Evolutionary conservation across 2,329 filamentous ascomycete genomes (phyloP), one percentile per base, ranked within the genome.

Genomic region (Setomelanomma holmii): DNA sequence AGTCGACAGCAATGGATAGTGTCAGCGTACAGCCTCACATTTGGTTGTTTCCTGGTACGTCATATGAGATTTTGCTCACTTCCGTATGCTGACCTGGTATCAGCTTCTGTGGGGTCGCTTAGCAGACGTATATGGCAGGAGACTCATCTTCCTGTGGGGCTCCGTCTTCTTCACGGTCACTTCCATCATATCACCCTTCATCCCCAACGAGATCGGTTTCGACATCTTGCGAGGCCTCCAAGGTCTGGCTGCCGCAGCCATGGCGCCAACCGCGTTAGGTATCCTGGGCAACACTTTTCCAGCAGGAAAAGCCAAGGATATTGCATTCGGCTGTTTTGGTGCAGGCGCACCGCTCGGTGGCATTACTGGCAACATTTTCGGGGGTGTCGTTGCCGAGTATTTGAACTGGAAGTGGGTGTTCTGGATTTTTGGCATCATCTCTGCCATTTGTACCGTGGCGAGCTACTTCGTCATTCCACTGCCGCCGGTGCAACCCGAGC

Each of bases 221-320:
- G 82, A 89, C 66, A 51, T 89, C 1, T 84, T 90, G 60, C 79
- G 88, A 3, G 88, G 82, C 0, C 75, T 90, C 6, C 86, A 89
- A 57, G 88, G 88, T 1, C 69, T 90, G 10, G 87, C 86, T 1
- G 85, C 85, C 21, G 87, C 88, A 1, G 86, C 86, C 14, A 89
- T 88, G 64, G 85, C 89, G 0, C 87, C 88, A 0, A 89, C 87
- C 0, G 88, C 87, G 0, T 84, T 90, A 64, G 88, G 88, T 0
- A 89, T 90, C 34, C 71, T 90, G 2, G 87, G 86, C 0, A 83
- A 84, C 1, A 89, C 85, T 0, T 90, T 90, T 48, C 82, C 83
- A 1, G 86, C 86, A 0, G 86, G 87, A 0, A 86, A 84, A 57
- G 84, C 86, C 4, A 89, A 89, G 73, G 89, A 88, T 61, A 88